Percentiles rank a stretch among this genome's conserved stretches.
Evolutionary conservation across 2,329 filamentous ascomycete species (phyloP).

Genomic region (Colletotrichum neosansevieriae): DNA sequence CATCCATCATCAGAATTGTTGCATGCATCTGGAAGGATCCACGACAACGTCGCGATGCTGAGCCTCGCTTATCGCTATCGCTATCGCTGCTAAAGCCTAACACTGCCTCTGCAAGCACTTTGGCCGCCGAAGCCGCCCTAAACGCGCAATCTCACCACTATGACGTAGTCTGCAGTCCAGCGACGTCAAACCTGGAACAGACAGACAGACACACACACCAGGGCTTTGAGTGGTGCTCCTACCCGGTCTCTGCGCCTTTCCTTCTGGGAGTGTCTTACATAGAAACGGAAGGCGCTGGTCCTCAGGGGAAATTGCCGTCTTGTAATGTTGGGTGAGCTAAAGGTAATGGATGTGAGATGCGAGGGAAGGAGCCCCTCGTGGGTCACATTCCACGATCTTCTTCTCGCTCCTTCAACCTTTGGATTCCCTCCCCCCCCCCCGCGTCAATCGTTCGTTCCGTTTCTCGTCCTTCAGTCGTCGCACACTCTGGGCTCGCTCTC

Average conservation of each 20-base stretch:
- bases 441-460: too few relatives aligned
- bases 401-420: conserved; percentile 12
- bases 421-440: neutral
- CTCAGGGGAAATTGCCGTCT: conserved; percentile 32
- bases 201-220: neutral
- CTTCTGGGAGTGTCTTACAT: conserved; percentile 20
- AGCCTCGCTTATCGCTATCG: conserved; percentile 20
- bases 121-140: neutral
- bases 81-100: neutral
- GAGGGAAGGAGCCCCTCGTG: conserved; percentile 21
- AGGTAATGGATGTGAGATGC: too few relatives aligned
- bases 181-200: conserved; percentile 33
- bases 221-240: too few relatives aligned
- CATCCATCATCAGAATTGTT: neutral
- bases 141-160: conserved; percentile 22
- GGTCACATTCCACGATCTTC: conserved; percentile 20
- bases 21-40: conserved; percentile 2
- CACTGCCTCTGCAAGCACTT: neutral
- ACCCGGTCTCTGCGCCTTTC: neutral
- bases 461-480: neutral
- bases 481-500: neutral
- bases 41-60: conserved; percentile 1
- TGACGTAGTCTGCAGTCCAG: conserved; percentile 36
- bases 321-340: conserved; percentile 20
- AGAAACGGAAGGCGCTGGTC: conserved; percentile 27